phyloP scores from a whole-genome alignment of 805 yeast genomes.

The Metschnikowia proteae region DNA sequence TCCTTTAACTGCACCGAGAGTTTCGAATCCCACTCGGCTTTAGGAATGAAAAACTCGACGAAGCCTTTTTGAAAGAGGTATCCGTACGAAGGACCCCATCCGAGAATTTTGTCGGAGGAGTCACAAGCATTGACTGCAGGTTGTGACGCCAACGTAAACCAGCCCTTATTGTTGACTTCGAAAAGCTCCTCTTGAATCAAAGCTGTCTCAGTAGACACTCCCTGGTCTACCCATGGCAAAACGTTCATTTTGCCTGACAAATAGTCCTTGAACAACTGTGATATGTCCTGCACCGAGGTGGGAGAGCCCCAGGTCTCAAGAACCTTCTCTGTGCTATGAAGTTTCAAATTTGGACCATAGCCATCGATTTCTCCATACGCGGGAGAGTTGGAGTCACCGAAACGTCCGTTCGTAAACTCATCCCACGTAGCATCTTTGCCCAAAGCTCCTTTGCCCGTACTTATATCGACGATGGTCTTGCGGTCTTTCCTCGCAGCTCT shows the following conservation, averaged over 20 bases:
- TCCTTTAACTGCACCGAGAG: constrained; percentile 50
- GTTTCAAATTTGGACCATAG: constrained; percentile 87
- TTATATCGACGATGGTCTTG: constrained; percentile 66
- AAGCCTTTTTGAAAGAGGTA: constrained; percentile 88
- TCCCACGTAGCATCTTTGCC: constrained; percentile 96
- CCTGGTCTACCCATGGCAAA: constrained; percentile 89
- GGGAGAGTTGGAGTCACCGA: constrained; percentile 92
- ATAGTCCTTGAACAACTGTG: constrained; percentile 65
- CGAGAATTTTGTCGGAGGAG: constrained; percentile 83
- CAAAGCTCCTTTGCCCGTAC: constrained; percentile 76
- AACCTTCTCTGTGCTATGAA: constrained; percentile 59
- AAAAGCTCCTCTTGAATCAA: constrained; percentile 88
- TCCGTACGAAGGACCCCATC: constrained; percentile 97
- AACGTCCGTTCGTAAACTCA: constrained; percentile 93
- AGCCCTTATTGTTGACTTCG: constrained; percentile 66
- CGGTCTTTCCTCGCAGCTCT: constrained; percentile 33
- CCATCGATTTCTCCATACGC: constrained; percentile 99
- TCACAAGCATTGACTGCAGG: constrained; percentile 83
- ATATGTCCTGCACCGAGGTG: constrained; percentile 52
- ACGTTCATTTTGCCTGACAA: constrained; percentile 70
- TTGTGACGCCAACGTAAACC: constrained; percentile 90
- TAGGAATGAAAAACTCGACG: constrained; percentile 76
- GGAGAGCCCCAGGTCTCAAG: constrained; percentile 81
- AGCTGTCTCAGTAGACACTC: constrained; percentile 84
- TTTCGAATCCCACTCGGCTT: constrained; percentile 58